These are phyloP conservation scores for Patellifolia procumbens DNA, from an alignment of 179 eudicot species.

Conservation along the genomic window DNA sequence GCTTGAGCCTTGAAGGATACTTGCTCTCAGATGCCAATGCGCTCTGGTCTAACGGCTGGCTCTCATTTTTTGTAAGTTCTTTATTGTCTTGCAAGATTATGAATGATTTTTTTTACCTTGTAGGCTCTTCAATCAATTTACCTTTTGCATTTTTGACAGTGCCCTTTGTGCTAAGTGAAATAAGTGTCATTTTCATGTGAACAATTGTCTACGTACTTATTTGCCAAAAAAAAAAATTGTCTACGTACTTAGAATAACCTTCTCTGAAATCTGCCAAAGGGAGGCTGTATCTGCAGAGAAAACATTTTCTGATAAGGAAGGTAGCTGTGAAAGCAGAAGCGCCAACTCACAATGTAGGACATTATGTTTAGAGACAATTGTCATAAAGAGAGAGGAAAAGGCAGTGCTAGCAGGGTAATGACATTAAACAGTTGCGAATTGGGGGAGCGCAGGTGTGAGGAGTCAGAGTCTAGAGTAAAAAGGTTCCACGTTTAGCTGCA, in stretches of 20 bases:
- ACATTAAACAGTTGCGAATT: neutral
- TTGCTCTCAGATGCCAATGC: neutral
- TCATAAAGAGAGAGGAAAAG: neutral
- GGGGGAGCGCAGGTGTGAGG: too few species aligned
- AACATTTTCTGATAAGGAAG: neutral
- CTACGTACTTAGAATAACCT: neutral
- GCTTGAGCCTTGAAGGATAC: neutral
- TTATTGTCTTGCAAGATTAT: neutral
- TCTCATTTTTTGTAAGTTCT: neutral
- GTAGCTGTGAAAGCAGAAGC: neutral
- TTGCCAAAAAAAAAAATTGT: too few species aligned
- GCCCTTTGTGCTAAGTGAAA: neutral
- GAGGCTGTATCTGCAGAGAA: neutral
- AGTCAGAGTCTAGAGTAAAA: too few species aligned
- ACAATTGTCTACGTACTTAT: too few species aligned
- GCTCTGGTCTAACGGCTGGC: neutral
- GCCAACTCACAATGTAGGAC: neutral
- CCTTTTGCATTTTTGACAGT: neutral
- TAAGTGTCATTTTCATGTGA: neutral
- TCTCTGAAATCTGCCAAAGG: neutral
- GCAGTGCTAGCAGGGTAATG: neutral
- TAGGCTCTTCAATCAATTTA: neutral
- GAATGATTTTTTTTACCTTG: neutral
- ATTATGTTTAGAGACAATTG: neutral
- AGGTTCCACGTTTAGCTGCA: too few species aligned